Percentiles rank a stretch among this genome's conserved stretches.
These are phyloP conservation scores for Colletotrichum tabaci DNA, from an alignment of 2,329 filamentous ascomycete genomes.

Conservation along the genomic window DNA sequence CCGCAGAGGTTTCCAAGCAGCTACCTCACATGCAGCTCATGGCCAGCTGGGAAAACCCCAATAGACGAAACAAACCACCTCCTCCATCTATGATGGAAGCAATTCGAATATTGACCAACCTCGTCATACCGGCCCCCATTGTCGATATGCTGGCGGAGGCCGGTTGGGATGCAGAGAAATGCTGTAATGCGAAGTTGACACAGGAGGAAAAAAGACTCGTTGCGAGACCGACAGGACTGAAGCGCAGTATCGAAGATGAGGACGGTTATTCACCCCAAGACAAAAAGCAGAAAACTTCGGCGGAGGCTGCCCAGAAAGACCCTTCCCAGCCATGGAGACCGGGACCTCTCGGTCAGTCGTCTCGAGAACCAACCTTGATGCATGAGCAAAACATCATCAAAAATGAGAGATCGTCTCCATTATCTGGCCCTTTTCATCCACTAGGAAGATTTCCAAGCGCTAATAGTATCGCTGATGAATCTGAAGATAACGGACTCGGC, in stretches of 20 bases:
- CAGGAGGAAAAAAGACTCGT: not conserved
- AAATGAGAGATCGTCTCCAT: not conserved
- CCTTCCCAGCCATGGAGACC: not conserved
- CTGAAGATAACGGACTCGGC: not conserved
- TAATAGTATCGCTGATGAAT: not conserved
- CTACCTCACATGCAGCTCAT: not conserved
- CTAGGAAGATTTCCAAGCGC: not conserved
- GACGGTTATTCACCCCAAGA: not conserved
- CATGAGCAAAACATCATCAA: not conserved
- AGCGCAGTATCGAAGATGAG: not conserved
- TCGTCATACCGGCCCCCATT: not conserved
- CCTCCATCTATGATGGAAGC: constrained; percentile 6
- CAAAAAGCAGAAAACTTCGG: not conserved
- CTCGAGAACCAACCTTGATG: not conserved
- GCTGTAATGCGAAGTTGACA: constrained; percentile 14
- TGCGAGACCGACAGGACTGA: not conserved
- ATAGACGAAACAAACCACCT: not conserved
- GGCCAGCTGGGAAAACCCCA: not conserved
- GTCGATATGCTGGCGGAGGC: not conserved
- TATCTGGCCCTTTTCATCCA: not conserved
- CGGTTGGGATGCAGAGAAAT: constrained; percentile 23
- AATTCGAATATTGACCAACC: constrained; percentile 7
- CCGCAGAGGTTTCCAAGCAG: not conserved
- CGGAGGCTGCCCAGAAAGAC: no score
- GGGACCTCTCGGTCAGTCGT: not conserved